Conservation (phyloP, 352 stramenopile genomes). For the Globisporangium okanoganense region DNA sequence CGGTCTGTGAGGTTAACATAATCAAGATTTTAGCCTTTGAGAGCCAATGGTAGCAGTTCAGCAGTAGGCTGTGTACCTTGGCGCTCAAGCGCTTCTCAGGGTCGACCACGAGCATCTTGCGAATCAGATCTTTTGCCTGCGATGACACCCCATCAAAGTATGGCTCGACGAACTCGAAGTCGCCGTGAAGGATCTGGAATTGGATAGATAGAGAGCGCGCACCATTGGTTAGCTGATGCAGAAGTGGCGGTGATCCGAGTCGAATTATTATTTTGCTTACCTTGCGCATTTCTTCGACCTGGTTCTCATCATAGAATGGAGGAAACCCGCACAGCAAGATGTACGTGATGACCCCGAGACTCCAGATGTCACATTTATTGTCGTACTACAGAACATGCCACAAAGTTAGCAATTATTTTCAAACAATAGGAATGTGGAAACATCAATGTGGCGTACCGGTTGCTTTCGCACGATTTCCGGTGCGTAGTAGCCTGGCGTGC, state of each 20-base stretch:
- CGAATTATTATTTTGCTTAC: conserved; percentile 19
- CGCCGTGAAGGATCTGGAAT: conserved; percentile 62
- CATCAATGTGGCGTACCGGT: conserved; percentile 25
- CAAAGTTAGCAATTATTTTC: not conserved
- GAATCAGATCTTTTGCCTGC: conserved; percentile 92
- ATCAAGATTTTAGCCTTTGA: not conserved
- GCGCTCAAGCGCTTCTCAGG: conserved; percentile 73
- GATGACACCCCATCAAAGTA: conserved; percentile 90
- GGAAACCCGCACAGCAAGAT: conserved; percentile 96
- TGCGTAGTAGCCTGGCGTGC: conserved; percentile 95
- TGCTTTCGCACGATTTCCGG: conserved; percentile 94
- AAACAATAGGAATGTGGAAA: not conserved
- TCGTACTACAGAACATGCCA: conserved; percentile 69
- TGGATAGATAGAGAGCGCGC: not conserved
- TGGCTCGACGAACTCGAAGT: conserved; percentile 90
- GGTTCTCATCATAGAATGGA: conserved; percentile 95
- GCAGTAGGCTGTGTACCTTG: conserved; percentile 5
- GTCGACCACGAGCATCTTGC: conserved; percentile 91
- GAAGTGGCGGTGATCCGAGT: not conserved
- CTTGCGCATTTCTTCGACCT: conserved; percentile 81
- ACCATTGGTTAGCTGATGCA: not conserved
- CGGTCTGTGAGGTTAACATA: conserved; percentile 21
- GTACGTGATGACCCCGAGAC: conserved; percentile 85
- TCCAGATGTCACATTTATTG: conserved; percentile 96
- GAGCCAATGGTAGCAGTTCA: not conserved